Evolutionary conservation across 352 stramenopile genomes (phyloP), one percentile per base, ranked within the genome.

Genomic region (Poterioochromonas sp.): DNA sequence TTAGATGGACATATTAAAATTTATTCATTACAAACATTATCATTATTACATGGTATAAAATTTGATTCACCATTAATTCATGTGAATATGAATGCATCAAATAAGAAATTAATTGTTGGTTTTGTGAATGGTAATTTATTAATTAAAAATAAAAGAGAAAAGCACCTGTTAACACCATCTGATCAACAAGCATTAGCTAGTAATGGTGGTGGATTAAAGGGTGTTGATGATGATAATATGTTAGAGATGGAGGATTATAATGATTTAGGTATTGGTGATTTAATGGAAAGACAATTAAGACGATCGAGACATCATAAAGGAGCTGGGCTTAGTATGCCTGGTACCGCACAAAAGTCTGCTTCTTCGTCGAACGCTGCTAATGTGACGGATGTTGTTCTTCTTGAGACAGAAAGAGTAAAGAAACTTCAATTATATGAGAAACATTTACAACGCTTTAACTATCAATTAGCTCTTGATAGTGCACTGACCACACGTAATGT

Each of bases 1-100:
- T 85, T 95, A 8, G 92, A 97, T 77, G 91, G 92, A 37, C 90
- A 95, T 80, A 79, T 97, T 40, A 97, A 97, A 84, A 92, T 96
- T 68, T 95, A 95, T 83, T 89, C 94, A 82, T 73, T 94, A 43
- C 89, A 92, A 82, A 94, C 89, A 69, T 95, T 94, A 82, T 87
- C 96, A 71, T 88, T 96, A 51, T 85, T 87, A 20, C 87, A 94
- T 73, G 90, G 87, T 53, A 93, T 94, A 81, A 94, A 93, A 84
- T 91, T 90, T 83, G 88, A 88, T 79, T 89, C 86, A 69, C 87
- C 87, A 49, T 83, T 95, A 70, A 76, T 94, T 32, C 83, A 86
- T 53, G 89, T 94, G 47, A 88, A 84, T 29, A 88, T 95, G 84
- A 90, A 88, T 0, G 87, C 88, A 32, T 88, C 90, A 34, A 93